These are phyloP conservation scores for Blastocystis sp. DNA, from an alignment of 352 stramenopile genomes.

Conservation along the genomic window DNA sequence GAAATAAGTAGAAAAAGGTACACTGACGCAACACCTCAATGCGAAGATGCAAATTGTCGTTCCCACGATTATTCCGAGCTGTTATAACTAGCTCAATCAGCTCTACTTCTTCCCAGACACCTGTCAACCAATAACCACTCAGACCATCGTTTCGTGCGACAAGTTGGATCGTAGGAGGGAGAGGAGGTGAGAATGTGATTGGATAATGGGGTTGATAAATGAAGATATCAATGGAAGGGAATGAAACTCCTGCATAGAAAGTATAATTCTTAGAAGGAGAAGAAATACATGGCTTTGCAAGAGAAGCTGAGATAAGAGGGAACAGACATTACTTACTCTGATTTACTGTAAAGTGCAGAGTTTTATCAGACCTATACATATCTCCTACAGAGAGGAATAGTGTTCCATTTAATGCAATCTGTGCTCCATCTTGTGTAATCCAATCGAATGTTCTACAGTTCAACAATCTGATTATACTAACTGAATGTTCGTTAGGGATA, in stretches of 20 bases:
- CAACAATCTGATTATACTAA: not conserved
- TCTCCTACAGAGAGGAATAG: not conserved
- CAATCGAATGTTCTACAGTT: not conserved
- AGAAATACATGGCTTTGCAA: not conserved
- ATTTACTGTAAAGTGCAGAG: not conserved
- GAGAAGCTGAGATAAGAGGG: not conserved
- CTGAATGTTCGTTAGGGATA: not conserved
- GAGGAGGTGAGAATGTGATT: not conserved
- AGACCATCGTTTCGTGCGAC: not conserved
- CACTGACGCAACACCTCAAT: not conserved
- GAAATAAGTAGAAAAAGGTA: not conserved
- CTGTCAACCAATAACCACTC: not conserved
- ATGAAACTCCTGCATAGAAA: not conserved
- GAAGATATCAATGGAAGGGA: not conserved
- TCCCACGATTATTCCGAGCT: not conserved
- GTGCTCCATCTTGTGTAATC: not conserved
- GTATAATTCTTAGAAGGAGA: not conserved
- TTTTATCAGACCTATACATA: too few species aligned
- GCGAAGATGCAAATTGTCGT: not conserved
- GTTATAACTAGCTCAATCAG: not conserved
- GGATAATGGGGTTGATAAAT: slow-evolving; percentile 20
- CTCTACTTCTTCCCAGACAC: not conserved
- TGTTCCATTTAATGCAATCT: not conserved
- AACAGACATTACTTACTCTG: not conserved
- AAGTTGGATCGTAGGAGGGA: not conserved